Percentiles rank a stretch among this genome's conserved stretches.
These are phyloP conservation scores for Phaeoacremonium minimum DNA, from an alignment of 2,329 filamentous ascomycete genomes.

Conservation along the genomic window DNA sequence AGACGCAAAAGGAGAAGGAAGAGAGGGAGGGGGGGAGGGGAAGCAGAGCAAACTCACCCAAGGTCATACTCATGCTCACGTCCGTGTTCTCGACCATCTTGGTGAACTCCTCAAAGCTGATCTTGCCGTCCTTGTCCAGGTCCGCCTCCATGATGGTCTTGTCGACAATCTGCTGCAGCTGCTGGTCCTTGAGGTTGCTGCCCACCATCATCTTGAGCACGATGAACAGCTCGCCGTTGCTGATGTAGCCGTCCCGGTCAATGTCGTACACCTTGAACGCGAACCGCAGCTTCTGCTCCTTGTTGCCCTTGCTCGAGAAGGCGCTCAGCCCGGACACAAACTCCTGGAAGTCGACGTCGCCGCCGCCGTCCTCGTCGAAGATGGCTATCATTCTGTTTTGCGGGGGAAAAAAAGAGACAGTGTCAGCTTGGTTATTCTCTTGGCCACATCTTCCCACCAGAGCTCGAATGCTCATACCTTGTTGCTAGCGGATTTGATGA, in stretches of 20 bases:
- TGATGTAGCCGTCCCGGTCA: conserved; percentile 96
- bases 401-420: no score
- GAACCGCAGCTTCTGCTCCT: conserved; percentile 96
- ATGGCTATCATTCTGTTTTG: conserved; percentile 95
- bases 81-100: conserved; percentile 98
- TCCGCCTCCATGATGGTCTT: conserved; percentile 99
- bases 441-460: neutral
- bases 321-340: conserved; percentile 94
- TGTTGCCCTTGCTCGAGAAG: conserved; percentile 97
- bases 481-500: conserved; percentile 96
- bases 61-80: conserved; percentile 70
- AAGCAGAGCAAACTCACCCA: conserved; percentile 45
- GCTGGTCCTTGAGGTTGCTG: conserved; percentile 97
- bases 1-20: no score
- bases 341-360: conserved; percentile 97
- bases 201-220: conserved; percentile 99
- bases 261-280: conserved; percentile 99
- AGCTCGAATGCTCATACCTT: conserved; percentile 50
- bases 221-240: conserved; percentile 98
- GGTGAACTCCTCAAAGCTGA: conserved; percentile 98
- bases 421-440: neutral
- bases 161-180: conserved; percentile 98
- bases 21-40: no score
- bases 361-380: conserved; percentile 96
- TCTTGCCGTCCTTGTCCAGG: conserved; percentile 91